A percentile compares a stretch with the other conserved stretches of the same genome.
Conservation (phyloP, 257 asterid species). For the Solanum arcanum region DNA sequence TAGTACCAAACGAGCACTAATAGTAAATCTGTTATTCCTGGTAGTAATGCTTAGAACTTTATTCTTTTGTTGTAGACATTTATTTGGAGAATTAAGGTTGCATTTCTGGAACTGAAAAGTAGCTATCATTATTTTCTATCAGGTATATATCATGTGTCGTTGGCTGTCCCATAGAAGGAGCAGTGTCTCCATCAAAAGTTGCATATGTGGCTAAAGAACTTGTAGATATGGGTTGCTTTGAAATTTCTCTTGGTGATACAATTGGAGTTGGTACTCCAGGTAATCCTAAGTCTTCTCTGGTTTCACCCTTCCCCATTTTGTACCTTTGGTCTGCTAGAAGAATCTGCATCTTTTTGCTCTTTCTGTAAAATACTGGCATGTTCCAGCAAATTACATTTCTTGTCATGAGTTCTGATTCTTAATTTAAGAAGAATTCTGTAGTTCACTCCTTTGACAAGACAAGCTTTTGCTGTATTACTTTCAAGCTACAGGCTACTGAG, state of each 20-base stretch:
- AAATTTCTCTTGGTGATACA: constrained; percentile 93
- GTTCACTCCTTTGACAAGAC: background rate
- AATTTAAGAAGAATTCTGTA: background rate
- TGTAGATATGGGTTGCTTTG: constrained; percentile 74
- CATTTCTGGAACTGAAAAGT: background rate
- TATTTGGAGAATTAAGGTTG: background rate
- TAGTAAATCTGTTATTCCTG: background rate
- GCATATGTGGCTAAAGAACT: constrained; percentile 86
- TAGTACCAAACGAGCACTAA: background rate
- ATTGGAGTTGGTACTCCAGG: constrained; percentile 98
- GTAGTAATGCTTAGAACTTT: background rate
- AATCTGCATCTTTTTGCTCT: background rate
- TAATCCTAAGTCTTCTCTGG: constrained; percentile 10
- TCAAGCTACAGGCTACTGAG: background rate
- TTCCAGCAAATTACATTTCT: background rate
- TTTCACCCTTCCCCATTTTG: background rate
- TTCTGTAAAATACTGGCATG: background rate
- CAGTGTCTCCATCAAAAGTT: constrained; percentile 66
- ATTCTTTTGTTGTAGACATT: background rate
- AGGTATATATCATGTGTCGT: constrained; percentile 88
- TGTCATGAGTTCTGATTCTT: background rate
- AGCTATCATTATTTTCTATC: constrained; percentile 9
- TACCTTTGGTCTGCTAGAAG: background rate
- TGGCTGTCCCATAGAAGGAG: constrained; percentile 97
- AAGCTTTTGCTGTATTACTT: background rate